Percentiles rank a stretch among this genome's conserved stretches.
Conservation (phyloP, 148 eudicot genomes). For the Cornus controversa region DNA sequence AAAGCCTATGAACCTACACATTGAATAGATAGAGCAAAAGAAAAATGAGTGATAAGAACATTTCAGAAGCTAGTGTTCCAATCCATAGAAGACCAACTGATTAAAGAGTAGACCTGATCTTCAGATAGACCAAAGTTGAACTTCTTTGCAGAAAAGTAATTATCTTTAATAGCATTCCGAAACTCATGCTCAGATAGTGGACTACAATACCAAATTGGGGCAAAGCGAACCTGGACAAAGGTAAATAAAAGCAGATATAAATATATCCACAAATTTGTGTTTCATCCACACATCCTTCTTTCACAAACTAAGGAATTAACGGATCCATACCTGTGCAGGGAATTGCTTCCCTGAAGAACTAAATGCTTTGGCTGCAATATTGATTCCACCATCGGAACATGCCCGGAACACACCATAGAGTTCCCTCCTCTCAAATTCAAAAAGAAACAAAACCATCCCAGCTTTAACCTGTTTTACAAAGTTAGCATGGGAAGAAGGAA, state of each 20-base stretch:
- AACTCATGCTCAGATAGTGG: slow-evolving; percentile 35
- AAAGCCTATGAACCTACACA: slow-evolving; percentile 45
- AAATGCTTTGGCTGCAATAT: slow-evolving; percentile 49
- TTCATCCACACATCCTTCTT: not conserved
- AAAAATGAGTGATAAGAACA: not conserved
- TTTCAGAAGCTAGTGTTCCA: slow-evolving; percentile 6
- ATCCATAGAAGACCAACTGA: not conserved
- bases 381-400: slow-evolving; percentile 56
- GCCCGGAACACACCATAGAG: slow-evolving; percentile 77
- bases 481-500: slow-evolving; percentile 37
- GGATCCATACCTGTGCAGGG: slow-evolving; percentile 67
- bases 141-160: slow-evolving; percentile 28
- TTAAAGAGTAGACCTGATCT: slow-evolving; percentile 29
- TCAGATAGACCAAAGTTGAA: slow-evolving; percentile 41
- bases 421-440: slow-evolving; percentile 50
- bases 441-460: slow-evolving; percentile 77
- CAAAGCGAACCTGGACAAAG: slow-evolving; percentile 26
- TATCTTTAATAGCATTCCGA: slow-evolving; percentile 35
- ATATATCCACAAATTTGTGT: not conserved
- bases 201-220: slow-evolving; percentile 26
- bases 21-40: not conserved
- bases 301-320: not conserved
- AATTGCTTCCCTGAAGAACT: slow-evolving; percentile 38
- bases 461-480: slow-evolving; percentile 62
- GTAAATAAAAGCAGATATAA: not conserved